Evolutionary conservation across 345 rosid genomes (phyloP), one percentile per base, ranked within the genome.

Genomic region (Punica granatum): DNA sequence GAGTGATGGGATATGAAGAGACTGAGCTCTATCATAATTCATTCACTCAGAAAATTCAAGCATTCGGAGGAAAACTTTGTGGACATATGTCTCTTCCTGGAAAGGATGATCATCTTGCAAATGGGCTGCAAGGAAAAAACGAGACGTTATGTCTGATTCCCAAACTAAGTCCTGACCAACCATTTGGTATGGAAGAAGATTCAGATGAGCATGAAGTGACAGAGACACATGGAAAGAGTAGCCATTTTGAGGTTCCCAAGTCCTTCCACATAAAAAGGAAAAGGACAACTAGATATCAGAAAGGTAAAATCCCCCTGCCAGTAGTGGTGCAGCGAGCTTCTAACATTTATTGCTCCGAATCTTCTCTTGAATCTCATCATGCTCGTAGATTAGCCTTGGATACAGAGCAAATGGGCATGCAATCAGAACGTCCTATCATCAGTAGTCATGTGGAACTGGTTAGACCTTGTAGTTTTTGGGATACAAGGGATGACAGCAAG

Each of bases 1-100:
- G 88, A 72, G 68, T 85, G 41, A 85, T 81, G 74, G 85, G 85
- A 73, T 84, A 81, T 53, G 85, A 78, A 76, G 93, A 79, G 72
- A 73, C 88, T 62, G 89, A 84, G 65, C 78, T 78, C 41, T 76
- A 74, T 68, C 74, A 70, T 71, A 78, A 81, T 60, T 84, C 86
- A 34, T 79, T 80, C 79, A 67, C 85, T 66, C 97, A 83, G 70
- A 80, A 83, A 76, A 81, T 90, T 67, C 88, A 77, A 62, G 78
- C 89, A 36, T 82, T 81, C 31, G 82, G 83, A 72, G 78, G 75
- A 73, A 80, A 77, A 48, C 68, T 74, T 48, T 68, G 67, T 69
- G 79, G 70, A 70, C 77, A 72, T 59, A 26, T 73, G 34, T 64
- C 87, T 66, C 71, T 80, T 71, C 51, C 83, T 37, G 75, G 56